Evolutionary conservation across 768 basidiomycete species (phyloP).

Genomic region (Trametes sanguinea): DNA sequence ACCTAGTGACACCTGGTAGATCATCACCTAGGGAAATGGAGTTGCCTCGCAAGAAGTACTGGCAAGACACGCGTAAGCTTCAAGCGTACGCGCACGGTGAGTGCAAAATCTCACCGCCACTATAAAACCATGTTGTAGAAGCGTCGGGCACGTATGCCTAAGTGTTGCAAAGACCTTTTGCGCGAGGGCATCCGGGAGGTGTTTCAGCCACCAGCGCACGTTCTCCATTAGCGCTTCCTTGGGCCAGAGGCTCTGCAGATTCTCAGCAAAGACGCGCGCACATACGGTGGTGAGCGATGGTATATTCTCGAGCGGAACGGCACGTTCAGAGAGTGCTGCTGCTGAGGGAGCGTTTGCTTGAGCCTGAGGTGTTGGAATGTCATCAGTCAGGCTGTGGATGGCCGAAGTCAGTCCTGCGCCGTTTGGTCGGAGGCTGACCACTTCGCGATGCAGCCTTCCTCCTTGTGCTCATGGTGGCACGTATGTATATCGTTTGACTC

Average conservation of each 20-base stretch:
- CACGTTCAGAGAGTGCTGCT: constrained; percentile 50
- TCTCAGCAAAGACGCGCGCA: constrained; percentile 51
- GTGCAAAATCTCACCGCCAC: constrained; percentile 44
- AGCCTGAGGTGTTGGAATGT: constrained; percentile 38
- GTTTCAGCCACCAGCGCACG: constrained; percentile 43
- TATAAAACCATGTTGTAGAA: constrained; percentile 57
- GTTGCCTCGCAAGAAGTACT: constrained; percentile 63
- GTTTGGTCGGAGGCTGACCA: constrained; percentile 27
- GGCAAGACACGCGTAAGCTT: not conserved
- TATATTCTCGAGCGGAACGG: constrained; percentile 35
- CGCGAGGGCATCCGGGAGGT: constrained; percentile 53
- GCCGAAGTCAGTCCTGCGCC: constrained; percentile 23
- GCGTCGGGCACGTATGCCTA: constrained; percentile 48
- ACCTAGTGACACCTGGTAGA: constrained; percentile 53
- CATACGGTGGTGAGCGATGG: constrained; percentile 53
- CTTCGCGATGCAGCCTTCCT: not conserved
- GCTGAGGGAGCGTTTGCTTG: constrained; percentile 49
- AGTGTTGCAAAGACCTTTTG: constrained; percentile 55
- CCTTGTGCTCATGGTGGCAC: not conserved
- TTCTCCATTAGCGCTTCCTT: constrained; percentile 42
- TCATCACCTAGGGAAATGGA: constrained; percentile 48
- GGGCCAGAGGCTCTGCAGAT: constrained; percentile 43
- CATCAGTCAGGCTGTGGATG: constrained; percentile 32
- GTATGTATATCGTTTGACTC: no score
- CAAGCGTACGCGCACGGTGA: no score